These are phyloP conservation scores for Xylaria digitata DNA, from an alignment of 2,329 filamentous ascomycete genomes.

Conservation along the genomic window DNA sequence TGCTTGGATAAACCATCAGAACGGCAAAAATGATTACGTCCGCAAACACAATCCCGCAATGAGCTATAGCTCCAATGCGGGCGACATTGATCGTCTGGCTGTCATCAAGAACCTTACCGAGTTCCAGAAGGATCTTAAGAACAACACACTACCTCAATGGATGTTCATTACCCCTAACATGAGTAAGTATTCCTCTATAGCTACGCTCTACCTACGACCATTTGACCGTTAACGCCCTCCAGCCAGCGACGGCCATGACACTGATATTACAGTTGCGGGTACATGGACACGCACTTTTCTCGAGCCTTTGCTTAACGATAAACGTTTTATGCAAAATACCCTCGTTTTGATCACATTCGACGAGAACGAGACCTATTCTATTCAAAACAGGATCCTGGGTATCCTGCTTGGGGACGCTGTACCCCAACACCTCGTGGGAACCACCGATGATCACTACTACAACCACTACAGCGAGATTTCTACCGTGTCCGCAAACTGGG, in stretches of 20 bases:
- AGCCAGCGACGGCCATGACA: conserved; percentile 81
- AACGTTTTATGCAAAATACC: conserved; percentile 79
- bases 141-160: conserved; percentile 75
- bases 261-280: conserved; percentile 74
- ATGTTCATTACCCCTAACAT: conserved; percentile 79
- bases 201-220: too few relatives aligned
- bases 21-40: conserved; percentile 78
- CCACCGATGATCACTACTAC: conserved; percentile 76
- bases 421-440: conserved; percentile 71
- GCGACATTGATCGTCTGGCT: conserved; percentile 68
- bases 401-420: conserved; percentile 82
- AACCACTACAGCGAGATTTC: conserved; percentile 77
- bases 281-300: conserved; percentile 76
- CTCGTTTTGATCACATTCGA: conserved; percentile 83
- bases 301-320: conserved; percentile 74
- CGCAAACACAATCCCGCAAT: conserved; percentile 82
- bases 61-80: conserved; percentile 73
- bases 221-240: too few relatives aligned
- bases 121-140: conserved; percentile 75
- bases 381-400: conserved; percentile 75
- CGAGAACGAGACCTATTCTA: conserved; percentile 76
- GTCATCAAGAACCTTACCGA: conserved; percentile 79
- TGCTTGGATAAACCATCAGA: conserved; percentile 72
- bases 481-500: conserved; percentile 77
- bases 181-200: too few relatives aligned